These are phyloP conservation scores for Aaosphaeria arxii DNA, from an alignment of 2,329 filamentous ascomycete genomes.

Conservation along the genomic window DNA sequence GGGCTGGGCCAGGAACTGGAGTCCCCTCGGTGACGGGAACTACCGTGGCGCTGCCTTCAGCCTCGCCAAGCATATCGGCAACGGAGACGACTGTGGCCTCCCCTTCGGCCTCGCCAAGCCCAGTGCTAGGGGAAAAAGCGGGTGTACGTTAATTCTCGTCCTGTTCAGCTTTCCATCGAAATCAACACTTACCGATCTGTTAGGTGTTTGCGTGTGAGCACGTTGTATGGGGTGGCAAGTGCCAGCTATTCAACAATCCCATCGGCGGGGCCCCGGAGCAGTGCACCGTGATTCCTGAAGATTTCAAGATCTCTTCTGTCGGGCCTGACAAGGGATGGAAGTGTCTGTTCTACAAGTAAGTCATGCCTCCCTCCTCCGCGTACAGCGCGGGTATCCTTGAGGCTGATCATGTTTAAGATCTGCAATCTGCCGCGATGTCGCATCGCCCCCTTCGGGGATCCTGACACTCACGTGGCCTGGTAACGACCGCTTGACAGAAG, in stretches of 20 bases:
- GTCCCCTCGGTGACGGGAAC: neutral
- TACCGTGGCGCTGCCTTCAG: neutral
- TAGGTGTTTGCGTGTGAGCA: constrained; percentile 27
- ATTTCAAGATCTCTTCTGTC: constrained; percentile 14
- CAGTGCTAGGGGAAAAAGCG: constrained; percentile 2
- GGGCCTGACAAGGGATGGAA: constrained; percentile 19
- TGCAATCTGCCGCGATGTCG: neutral
- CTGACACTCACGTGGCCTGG: neutral
- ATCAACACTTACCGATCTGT: neutral
- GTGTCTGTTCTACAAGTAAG: constrained; percentile 29
- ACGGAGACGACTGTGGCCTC: neutral
- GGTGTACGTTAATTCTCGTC: constrained; percentile 1
- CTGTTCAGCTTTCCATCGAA: neutral
- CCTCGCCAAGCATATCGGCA: neutral
- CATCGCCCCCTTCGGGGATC: neutral
- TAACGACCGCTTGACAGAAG: neutral
- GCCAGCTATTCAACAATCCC: constrained; percentile 8
- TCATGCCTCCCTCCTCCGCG: neutral
- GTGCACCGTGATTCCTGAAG: constrained; percentile 12
- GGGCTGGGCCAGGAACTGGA: neutral
- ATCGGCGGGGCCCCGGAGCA: constrained; percentile 11
- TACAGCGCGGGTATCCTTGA: neutral
- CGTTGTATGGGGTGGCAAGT: constrained; percentile 18
- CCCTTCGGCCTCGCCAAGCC: neutral
- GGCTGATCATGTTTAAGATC: neutral